A percentile compares a stretch with the other conserved stretches of the same genome.
Conservation (phyloP, 2,329 filamentous ascomycete species). For the Aspergillus eucalypticola region DNA sequence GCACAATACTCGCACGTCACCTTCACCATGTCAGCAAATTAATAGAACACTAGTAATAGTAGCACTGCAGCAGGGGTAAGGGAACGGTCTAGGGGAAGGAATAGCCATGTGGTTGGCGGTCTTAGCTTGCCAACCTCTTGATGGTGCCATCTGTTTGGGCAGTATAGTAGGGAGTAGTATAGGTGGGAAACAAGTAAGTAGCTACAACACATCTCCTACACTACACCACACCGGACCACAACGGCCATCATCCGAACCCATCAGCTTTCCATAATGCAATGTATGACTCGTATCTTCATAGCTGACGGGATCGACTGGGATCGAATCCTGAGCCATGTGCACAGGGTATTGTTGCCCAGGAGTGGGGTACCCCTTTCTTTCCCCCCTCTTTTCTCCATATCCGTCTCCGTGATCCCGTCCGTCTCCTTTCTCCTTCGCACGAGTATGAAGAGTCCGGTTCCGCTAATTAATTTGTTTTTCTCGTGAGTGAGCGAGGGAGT, state of each 20-base stretch:
- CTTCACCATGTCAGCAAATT: not conserved
- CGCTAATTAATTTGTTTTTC: conserved; percentile 1
- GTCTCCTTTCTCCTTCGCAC: not conserved
- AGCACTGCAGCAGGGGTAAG: not conserved
- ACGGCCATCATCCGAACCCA: not conserved
- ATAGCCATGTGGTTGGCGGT: not conserved
- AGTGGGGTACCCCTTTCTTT: not conserved
- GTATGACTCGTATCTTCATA: not conserved
- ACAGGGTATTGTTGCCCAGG: not conserved
- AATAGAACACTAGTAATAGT: not conserved
- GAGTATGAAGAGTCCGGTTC: not conserved
- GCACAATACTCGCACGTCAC: not conserved
- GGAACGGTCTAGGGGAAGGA: not conserved
- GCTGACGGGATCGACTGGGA: conserved; percentile 8
- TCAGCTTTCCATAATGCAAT: not conserved
- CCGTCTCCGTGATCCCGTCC: not conserved
- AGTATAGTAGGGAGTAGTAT: no score
- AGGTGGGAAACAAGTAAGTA: no score
- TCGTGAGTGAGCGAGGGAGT: no score
- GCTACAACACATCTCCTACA: no score
- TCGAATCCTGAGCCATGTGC: conserved; percentile 8
- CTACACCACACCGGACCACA: not conserved
- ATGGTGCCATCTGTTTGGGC: not conserved
- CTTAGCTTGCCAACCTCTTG: not conserved
- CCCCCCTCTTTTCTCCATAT: not conserved